A percentile compares a stretch with the other conserved stretches of the same genome.
Conservation (phyloP, 2,329 filamentous ascomycete genomes). For the Fusarium napiforme region DNA sequence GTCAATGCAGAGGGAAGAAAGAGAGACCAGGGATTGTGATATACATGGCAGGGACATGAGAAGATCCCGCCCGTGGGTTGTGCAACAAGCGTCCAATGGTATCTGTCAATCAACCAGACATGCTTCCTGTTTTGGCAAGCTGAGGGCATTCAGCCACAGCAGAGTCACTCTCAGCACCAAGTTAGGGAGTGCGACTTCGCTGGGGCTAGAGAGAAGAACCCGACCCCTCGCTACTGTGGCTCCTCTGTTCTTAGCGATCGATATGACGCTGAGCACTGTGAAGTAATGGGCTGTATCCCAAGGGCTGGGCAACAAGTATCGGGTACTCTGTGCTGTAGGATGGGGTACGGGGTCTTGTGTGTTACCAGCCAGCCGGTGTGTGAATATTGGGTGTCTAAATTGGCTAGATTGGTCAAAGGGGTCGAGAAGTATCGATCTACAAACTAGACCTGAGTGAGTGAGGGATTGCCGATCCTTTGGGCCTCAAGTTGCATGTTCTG, state of each 20-base stretch:
- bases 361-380: slow-evolving; percentile 13
- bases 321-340: neutral
- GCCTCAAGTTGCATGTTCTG: slow-evolving; percentile 8
- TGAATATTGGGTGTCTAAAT: slow-evolving; percentile 17
- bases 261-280: slow-evolving; percentile 23
- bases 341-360: slow-evolving; percentile 15
- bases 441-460: slow-evolving; percentile 8
- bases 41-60: slow-evolving; percentile 6
- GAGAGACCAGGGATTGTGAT: neutral
- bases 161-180: slow-evolving; percentile 5
- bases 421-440: slow-evolving; percentile 29
- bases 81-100: slow-evolving; percentile 37
- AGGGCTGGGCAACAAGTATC: neutral
- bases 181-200: neutral
- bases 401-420: slow-evolving; percentile 2
- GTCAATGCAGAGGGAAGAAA: neutral
- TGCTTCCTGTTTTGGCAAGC: slow-evolving; percentile 42
- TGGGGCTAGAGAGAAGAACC: slow-evolving; percentile 21
- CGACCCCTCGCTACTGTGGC: slow-evolving; percentile 19
- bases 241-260: neutral
- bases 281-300: neutral
- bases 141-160: slow-evolving; percentile 33
- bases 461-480: slow-evolving; percentile 22
- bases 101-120: slow-evolving; percentile 12
- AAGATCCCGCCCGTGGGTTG: slow-evolving; percentile 17